Percentiles rank a stretch among this genome's conserved stretches.
Conservation (phyloP, 257 asterid genomes). For the Jacaranda copaia region DNA sequence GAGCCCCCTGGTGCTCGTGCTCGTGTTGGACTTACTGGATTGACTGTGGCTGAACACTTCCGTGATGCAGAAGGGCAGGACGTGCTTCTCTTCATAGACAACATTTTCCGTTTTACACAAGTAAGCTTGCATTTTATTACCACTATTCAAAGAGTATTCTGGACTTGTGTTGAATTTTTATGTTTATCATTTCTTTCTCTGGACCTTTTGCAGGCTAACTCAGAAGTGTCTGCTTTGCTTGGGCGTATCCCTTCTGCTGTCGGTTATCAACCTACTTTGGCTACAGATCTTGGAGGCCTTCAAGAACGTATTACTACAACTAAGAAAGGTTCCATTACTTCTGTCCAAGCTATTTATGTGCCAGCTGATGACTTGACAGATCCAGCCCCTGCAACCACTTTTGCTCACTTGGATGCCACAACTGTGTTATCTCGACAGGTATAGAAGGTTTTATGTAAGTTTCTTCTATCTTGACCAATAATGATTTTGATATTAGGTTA, state of each 20-base stretch:
- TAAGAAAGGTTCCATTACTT: conserved; percentile 97
- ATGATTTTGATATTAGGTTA: conserved; percentile 3
- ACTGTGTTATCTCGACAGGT: conserved; percentile 98
- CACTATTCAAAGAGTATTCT: not conserved
- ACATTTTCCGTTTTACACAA: conserved; percentile 97
- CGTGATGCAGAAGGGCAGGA: conserved; percentile 99
- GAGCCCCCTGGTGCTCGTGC: conserved; percentile 99
- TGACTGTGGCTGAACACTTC: conserved; percentile 98
- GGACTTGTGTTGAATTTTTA: conserved; percentile 1
- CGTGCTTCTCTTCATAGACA: conserved; percentile 98
- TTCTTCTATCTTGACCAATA: not conserved
- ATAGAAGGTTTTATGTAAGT: conserved; percentile 7
- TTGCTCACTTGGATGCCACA: conserved; percentile 99
- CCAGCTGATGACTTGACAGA: conserved; percentile 99
- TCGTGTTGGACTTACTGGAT: conserved; percentile 98
- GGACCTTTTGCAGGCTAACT: conserved; percentile 37
- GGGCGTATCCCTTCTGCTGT: conserved; percentile 99
- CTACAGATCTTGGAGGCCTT: conserved; percentile 99
- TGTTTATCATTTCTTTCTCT: not conserved
- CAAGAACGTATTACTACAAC: conserved; percentile 99
- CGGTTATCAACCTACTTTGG: conserved; percentile 98
- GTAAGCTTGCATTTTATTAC: conserved; percentile 42
- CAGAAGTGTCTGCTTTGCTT: conserved; percentile 99
- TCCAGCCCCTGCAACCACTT: conserved; percentile 99
- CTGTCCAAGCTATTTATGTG: conserved; percentile 98